Evolutionary conservation across 192 early-diverging fungal genomes (phyloP).

Genomic region (Glomus cerebriforme): DNA sequence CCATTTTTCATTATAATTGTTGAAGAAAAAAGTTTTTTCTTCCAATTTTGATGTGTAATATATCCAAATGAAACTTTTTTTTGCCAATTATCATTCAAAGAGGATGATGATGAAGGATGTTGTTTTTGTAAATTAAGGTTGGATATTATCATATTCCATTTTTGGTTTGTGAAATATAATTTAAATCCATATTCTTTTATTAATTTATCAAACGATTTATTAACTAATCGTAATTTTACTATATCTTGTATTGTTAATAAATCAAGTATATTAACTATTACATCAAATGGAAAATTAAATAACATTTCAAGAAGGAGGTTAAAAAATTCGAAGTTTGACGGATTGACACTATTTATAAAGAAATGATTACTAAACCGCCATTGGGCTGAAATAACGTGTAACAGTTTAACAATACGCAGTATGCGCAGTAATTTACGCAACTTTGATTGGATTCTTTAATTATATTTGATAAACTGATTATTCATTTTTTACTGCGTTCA

Average conservation of each 20-base stretch:
- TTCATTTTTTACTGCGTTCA: no score
- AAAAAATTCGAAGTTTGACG: no score
- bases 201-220: not conserved
- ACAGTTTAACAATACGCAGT: no score
- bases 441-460: no score
- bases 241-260: slow-evolving; percentile 12
- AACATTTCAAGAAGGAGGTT: not conserved
- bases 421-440: no score
- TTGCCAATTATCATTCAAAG: not conserved
- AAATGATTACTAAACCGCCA: no score
- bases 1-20: not conserved
- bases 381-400: no score
- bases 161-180: slow-evolving; percentile 14
- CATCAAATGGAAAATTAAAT: slow-evolving; percentile 2
- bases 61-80: slow-evolving; percentile 1
- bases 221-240: not conserved
- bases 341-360: no score
- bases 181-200: slow-evolving; percentile 3
- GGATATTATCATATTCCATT: slow-evolving; percentile 13
- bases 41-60: not conserved
- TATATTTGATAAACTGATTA: no score
- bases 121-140: not conserved
- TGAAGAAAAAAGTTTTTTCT: not conserved
- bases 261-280: not conserved
- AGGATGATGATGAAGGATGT: not conserved